Base-by-base conservation (phyloP, 2,329 filamentous ascomycete species). In the Daldinia sp. region DNA sequence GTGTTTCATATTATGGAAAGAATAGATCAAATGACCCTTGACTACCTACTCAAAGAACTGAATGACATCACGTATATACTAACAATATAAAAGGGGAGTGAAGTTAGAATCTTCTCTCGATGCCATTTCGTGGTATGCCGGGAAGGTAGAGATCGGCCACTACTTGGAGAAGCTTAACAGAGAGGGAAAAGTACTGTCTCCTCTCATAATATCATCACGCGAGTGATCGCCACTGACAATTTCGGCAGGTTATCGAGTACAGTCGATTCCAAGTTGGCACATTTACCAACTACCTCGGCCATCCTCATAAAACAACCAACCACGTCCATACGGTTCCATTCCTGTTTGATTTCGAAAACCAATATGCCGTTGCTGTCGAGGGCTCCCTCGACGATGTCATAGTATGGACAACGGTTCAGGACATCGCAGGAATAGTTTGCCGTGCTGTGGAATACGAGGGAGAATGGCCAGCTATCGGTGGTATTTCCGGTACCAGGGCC, bases 231-330 rank as follows among this genome's bases (percentile, higher is more conserved):
- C 8, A 15, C 2, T 8, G 8, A 32, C 55, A 51, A 63, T 15
- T 4, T 7, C 21, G 6, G 3, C 47, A 80, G 78, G 74, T 81
- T 13, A 73, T 83, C 4, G 80, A 84, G 52, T 84, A 84, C 70
- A 78, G 73, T 23, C 73, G 83, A 1, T 85, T 85, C 73, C 81
- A 83, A 55, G 79, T 81, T 1, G 81, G 80, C 3, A 63, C 80
- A 15, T 83, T 83, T 70, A 66, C 81, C 32, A 76, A 84, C 68
- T 85, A 84, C 74, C 75, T 85, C 10, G 79, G 78, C 13, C 74
- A 76, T 54, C 81, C 82, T 0, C 68, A 80, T 57, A 71, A 77
- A 11, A 77, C 78, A 0, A 64, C 76, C 4, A 78, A 77, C 15
- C 71, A 79, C 11, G 68, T 83, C n/a, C 53, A 55, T 2, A 70